Percentiles rank a stretch among this genome's conserved stretches.
Evolutionary conservation across 2,329 filamentous ascomycete genomes (phyloP).

Genomic region (Tolypocladium pustulatum): DNA sequence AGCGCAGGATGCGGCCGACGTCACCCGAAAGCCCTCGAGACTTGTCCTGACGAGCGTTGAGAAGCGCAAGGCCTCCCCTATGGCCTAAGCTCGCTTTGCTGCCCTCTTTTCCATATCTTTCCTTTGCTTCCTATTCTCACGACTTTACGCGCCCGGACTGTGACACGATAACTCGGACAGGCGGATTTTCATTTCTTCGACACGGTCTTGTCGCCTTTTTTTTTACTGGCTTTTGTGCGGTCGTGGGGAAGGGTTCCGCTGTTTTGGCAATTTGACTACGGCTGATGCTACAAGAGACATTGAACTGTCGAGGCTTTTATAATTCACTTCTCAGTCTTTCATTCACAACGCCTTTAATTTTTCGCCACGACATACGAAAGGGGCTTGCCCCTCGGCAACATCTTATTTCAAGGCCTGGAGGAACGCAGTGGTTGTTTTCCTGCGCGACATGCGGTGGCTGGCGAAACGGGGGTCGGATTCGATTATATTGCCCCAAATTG

Average conservation of each 20-base stretch:
- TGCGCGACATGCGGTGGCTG: background rate
- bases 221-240: conserved; percentile 1
- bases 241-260: background rate
- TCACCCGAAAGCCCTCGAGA: conserved; percentile 73
- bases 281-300: conserved; percentile 1
- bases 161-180: conserved; percentile 24
- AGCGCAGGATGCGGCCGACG: conserved; percentile 40
- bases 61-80: conserved; percentile 59
- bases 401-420: background rate
- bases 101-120: conserved; percentile 6
- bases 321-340: conserved; percentile 30
- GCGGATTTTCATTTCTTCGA: conserved; percentile 17
- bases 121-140: conserved; percentile 16
- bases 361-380: conserved; percentile 17
- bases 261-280: background rate
- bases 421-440: background rate
- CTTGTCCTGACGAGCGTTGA: conserved; percentile 81
- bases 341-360: conserved; percentile 19
- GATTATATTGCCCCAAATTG: background rate
- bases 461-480: background rate
- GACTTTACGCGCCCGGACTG: conserved; percentile 28
- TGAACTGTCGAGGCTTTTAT: conserved; percentile 16
- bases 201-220: conserved; percentile 3
- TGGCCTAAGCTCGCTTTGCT: conserved; percentile 8
- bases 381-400: background rate